Conservation (phyloP, 2,329 filamentous ascomycete species). For the Coleophoma eucalyptorum region DNA sequence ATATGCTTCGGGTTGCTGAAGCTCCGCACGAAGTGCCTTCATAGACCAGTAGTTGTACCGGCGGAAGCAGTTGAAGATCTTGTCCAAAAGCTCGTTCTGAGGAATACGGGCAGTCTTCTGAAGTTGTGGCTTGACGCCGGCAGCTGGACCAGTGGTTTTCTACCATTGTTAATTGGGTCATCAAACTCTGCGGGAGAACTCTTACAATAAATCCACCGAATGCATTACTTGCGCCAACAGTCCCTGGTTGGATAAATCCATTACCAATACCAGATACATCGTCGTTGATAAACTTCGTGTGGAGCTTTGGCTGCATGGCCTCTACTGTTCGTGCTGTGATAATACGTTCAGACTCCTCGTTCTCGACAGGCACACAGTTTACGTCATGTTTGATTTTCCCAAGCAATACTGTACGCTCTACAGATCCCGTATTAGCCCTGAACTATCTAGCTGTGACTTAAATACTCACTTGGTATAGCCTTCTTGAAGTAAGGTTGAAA, state of each 20-base stretch:
- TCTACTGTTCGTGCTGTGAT: conserved; percentile 55
- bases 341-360: conserved; percentile 63
- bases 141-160: conserved; percentile 46
- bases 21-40: conserved; percentile 71
- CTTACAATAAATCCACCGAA: conserved; percentile 57
- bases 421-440: conserved; percentile 13
- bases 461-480: conserved; percentile 67
- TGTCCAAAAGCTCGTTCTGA: conserved; percentile 81
- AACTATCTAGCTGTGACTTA: not conserved
- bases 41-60: conserved; percentile 93
- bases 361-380: conserved; percentile 68
- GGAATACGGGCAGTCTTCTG: conserved; percentile 90
- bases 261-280: conserved; percentile 23
- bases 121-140: conserved; percentile 61
- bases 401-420: conserved; percentile 74
- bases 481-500: conserved; percentile 64
- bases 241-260: conserved; percentile 54
- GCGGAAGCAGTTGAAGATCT: conserved; percentile 79
- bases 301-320: conserved; percentile 55
- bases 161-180: conserved; percentile 23
- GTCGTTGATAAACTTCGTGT: conserved; percentile 37
- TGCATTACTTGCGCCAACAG: conserved; percentile 34
- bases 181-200: conserved; percentile 9
- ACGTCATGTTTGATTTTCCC: conserved; percentile 75
- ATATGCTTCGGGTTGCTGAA: conserved; percentile 90